Conservation (phyloP, 2,329 filamentous ascomycete genomes). For the Ophiostoma australiae region DNA sequence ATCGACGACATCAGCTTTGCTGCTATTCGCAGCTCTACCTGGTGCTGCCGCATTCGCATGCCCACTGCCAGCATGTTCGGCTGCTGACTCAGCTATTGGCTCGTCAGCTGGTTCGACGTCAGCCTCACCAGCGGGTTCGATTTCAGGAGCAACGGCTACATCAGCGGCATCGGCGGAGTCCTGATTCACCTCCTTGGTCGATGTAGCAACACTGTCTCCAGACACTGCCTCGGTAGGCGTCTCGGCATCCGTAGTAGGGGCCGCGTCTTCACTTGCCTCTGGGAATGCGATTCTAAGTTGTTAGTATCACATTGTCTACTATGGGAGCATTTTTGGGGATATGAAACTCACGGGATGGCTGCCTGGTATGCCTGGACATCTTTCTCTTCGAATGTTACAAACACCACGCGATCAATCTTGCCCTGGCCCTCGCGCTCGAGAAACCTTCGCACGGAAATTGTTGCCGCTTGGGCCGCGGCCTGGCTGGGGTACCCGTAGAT, state of each 20-base stretch:
- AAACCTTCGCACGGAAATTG: slow-evolving; percentile 53
- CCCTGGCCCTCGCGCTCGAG: slow-evolving; percentile 44
- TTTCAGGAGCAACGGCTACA: background rate
- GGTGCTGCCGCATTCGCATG: background rate
- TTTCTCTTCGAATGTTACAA: slow-evolving; percentile 77
- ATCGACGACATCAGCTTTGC: no score
- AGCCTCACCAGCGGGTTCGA: background rate
- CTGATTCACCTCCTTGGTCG: no score
- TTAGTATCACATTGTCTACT: background rate
- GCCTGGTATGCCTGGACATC: slow-evolving; percentile 69
- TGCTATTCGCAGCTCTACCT: background rate
- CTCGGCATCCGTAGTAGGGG: background rate
- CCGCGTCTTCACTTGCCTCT: background rate
- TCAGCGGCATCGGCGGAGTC: background rate
- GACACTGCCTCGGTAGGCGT: background rate
- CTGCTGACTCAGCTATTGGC: background rate
- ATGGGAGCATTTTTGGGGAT: background rate
- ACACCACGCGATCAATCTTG: slow-evolving; percentile 68
- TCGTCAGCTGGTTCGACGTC: background rate
- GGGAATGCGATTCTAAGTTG: background rate
- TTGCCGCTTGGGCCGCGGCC: slow-evolving; percentile 68
- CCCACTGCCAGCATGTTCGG: background rate
- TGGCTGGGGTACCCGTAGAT: slow-evolving; percentile 78
- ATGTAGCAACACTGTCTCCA: no score
- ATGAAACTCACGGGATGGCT: slow-evolving; percentile 62